These are phyloP conservation scores for Akebia trifoliata DNA, from an alignment of 164 flowering plant species.

Conservation along the genomic window DNA sequence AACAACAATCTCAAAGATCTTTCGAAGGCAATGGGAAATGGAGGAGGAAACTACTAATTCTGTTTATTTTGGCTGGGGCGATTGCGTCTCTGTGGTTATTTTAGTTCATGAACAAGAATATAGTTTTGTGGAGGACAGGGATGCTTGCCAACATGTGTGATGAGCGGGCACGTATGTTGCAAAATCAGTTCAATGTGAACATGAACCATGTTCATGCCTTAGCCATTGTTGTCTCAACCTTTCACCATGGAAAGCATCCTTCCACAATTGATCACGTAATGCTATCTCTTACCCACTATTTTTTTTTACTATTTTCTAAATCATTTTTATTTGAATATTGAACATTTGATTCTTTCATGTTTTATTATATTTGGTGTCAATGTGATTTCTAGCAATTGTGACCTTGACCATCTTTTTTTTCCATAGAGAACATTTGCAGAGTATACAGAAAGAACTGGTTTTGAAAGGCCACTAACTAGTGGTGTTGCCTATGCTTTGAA, in stretches of 20 bases:
- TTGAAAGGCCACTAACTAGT: conserved; percentile 98
- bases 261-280: conserved; percentile 86
- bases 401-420: no score
- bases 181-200: conserved; percentile 94
- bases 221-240: conserved; percentile 80
- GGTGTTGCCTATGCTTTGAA: no score
- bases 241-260: conserved; percentile 80
- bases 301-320: not conserved
- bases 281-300: not conserved
- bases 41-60: conserved; percentile 49
- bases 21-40: conserved; percentile 49
- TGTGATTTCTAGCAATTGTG: no score
- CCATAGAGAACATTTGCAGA: conserved; percentile 83
- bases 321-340: no score
- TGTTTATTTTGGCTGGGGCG: conserved; percentile 48
- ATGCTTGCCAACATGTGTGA: no score
- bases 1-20: conserved; percentile 24
- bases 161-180: no score
- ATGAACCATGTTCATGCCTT: conserved; percentile 92
- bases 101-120: conserved; percentile 36
- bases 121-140: no score
- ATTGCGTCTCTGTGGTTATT: conserved; percentile 44
- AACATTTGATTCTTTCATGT: no score
- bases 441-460: conserved; percentile 82
- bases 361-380: no score